Percentiles rank a stretch among this genome's conserved stretches.
Evolutionary conservation across 768 basidiomycete species (phyloP).

Genomic region (Lanmaoa pseudosensibilis): DNA sequence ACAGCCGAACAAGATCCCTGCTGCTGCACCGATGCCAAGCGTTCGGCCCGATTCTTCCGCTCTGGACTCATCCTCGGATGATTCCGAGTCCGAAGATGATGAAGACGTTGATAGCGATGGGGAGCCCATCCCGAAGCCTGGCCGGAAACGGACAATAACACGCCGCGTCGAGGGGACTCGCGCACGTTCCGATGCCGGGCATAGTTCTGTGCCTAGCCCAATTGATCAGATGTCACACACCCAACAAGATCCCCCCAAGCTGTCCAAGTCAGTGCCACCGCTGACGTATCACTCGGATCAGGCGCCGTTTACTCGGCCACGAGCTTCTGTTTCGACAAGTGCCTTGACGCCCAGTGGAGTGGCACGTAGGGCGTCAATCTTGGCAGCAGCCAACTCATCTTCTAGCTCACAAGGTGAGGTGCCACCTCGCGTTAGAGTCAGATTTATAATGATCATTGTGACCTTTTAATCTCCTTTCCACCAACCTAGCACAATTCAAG

Average conservation of each 20-base stretch:
- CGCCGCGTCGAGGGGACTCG: slow-evolving; percentile 14
- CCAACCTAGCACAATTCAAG: slow-evolving; percentile 6
- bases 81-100: slow-evolving; percentile 38
- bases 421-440: background rate
- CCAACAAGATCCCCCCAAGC: slow-evolving; percentile 8
- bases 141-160: slow-evolving; percentile 37
- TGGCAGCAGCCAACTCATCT: slow-evolving; percentile 36
- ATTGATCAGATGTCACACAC: background rate
- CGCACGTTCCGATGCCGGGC: slow-evolving; percentile 22
- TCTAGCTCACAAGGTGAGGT: slow-evolving; percentile 31
- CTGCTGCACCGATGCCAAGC: slow-evolving; percentile 6
- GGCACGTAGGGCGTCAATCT: slow-evolving; percentile 48
- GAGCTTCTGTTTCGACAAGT: slow-evolving; percentile 59
- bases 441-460: background rate
- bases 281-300: slow-evolving; percentile 22
- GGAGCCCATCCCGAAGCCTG: slow-evolving; percentile 34
- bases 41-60: slow-evolving; percentile 18
- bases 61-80: slow-evolving; percentile 31
- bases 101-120: slow-evolving; percentile 39
- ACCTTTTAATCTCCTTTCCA: background rate
- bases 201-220: slow-evolving; percentile 6
- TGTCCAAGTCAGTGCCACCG: slow-evolving; percentile 29
- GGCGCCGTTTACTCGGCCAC: slow-evolving; percentile 28
- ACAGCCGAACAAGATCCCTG: slow-evolving; percentile 11
- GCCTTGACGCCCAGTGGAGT: slow-evolving; percentile 53